Percentiles rank a stretch among this genome's conserved stretches.
Evolutionary conservation across 2,329 filamentous ascomycete species (phyloP).

Genomic region (Fusarium sacchari): DNA sequence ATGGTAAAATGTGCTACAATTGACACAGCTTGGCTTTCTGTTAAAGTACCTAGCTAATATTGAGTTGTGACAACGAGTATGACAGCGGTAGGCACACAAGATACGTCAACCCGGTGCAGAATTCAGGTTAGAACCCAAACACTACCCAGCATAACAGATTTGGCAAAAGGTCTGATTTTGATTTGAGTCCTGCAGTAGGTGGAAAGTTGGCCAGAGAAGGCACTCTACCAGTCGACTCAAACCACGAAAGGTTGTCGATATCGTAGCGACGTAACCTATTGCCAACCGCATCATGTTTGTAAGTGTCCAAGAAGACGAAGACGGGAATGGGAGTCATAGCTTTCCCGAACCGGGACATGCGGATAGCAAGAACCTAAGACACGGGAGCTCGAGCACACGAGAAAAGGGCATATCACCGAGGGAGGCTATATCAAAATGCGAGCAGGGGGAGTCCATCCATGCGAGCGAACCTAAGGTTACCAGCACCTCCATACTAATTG

Average conservation of each 20-base stretch:
- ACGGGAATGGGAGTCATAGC: not conserved
- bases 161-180: too few relatives aligned
- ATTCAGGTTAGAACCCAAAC: not conserved
- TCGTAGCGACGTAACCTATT: constrained; percentile 3
- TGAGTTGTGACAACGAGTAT: not conserved
- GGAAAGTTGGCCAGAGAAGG: not conserved
- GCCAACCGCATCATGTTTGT: not conserved
- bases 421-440: not conserved
- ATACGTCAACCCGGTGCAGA: not conserved
- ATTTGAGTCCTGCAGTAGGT: not conserved
- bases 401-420: constrained; percentile 2
- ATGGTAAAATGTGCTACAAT: not conserved
- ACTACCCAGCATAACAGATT: not conserved
- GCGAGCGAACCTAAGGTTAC: not conserved
- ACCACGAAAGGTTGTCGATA: not conserved
- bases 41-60: not conserved
- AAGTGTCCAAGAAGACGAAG: not conserved
- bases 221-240: not conserved
- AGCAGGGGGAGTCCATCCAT: constrained; percentile 5
- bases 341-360: not conserved
- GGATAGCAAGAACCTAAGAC: not conserved
- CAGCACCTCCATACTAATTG: not conserved
- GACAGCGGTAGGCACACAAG: too few relatives aligned
- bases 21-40: not conserved
- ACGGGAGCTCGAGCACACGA: not conserved